Percentiles rank a stretch among this genome's conserved stretches.
Evolutionary conservation across 306 rosid genomes (phyloP).

Genomic region (Elaeagnus macrophylla): DNA sequence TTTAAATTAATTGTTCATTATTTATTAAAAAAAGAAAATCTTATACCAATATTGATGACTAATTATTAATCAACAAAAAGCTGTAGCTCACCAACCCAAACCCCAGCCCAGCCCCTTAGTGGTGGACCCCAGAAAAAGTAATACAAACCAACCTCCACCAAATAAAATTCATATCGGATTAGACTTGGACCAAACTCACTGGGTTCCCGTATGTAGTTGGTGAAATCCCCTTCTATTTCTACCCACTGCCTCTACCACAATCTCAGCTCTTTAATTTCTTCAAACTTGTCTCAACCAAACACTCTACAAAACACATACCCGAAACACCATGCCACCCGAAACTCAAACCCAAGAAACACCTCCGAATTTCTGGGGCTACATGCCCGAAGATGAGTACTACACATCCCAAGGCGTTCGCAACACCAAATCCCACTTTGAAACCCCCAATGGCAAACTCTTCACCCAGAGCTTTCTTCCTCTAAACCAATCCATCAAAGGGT

Average conservation of each 20-base stretch:
- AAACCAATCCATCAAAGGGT: constrained; percentile 37
- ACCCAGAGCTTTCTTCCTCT: constrained; percentile 67
- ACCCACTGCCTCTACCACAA: not conserved
- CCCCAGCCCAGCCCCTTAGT: not conserved
- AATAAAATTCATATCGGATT: too few relatives aligned
- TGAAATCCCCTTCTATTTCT: too few relatives aligned
- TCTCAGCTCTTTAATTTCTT: not conserved
- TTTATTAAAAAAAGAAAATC: too few relatives aligned
- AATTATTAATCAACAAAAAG: not conserved
- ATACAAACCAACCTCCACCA: not conserved
- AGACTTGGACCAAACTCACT: too few relatives aligned
- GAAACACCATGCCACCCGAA: constrained; percentile 20
- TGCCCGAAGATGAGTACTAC: constrained; percentile 80
- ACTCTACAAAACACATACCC: not conserved
- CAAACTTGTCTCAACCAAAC: not conserved
- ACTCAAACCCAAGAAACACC: constrained; percentile 27
- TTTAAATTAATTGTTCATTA: too few relatives aligned
- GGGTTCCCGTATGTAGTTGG: too few relatives aligned
- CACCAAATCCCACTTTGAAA: constrained; percentile 60
- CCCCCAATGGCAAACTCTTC: constrained; percentile 70
- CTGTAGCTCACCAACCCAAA: not conserved
- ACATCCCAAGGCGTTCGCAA: constrained; percentile 65
- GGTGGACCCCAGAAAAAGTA: not conserved
- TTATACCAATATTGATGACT: not conserved
- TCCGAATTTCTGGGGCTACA: constrained; percentile 73